Base-by-base conservation (phyloP, 106 monocot species). In the Platanthera zijinensis region DNA sequence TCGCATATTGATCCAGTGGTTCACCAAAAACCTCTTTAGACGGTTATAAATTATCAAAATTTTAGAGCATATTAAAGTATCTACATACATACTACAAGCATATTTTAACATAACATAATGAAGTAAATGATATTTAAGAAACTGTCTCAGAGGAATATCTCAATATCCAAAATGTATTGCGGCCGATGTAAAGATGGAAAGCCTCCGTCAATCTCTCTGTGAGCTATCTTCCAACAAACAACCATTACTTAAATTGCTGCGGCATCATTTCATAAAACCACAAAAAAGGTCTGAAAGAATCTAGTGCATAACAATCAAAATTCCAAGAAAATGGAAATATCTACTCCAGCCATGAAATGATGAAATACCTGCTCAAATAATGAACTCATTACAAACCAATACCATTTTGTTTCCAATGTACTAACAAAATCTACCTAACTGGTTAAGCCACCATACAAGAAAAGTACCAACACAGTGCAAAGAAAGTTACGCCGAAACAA, bases 1-100 rank as follows among this genome's bases (percentile, higher is more conserved):
- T 74, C 79, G 73, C 76, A 18, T 74, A 57, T 84, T 84, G 83
- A 84, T 66, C 76, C 74, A 86, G 52, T 77, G 30, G 30, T 52
- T 68, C 75, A 72, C 15, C 64, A 72, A 46, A 77, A 78, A 17
- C 77, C 69, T 54, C 48, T 72, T 39, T 57, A 48, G 46, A 28
- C 48, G 4, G 66, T 30, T 66, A 66, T 66, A 39, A 39, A 30
- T 66, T 66, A 30, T 66, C 59, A 61, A 21, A 61, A 61, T 25
- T 66, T 30, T 19, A 66, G 11, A 32, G 18, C 32, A 11, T 5
- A 63, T 63, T 63, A 7, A 7, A 9, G 6, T 63, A 21, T 21
- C 62, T 63, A 3, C 13, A 14, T 14, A 56, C n/a, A 56, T 11
- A 7, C 59, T 21, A 21, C 18, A 61, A 61, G 18, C 19, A 61